These are phyloP conservation scores for Pleomassaria siparia DNA, from an alignment of 2,329 filamentous ascomycete genomes.

Conservation along the genomic window DNA sequence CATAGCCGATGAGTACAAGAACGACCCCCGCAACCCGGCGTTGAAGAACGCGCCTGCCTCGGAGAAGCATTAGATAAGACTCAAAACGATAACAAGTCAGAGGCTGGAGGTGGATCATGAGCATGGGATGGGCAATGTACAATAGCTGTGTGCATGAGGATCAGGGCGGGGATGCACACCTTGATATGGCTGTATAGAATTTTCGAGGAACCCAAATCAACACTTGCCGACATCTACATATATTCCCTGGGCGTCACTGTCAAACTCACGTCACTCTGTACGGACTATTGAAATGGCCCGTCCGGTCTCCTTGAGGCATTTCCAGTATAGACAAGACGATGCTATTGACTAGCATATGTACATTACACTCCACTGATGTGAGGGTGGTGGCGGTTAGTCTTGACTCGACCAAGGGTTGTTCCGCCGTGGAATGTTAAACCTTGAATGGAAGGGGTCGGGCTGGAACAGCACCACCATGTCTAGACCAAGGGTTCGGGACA, in stretches of 20 bases:
- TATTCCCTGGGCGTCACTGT: neutral
- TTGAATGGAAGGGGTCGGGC: too few relatives aligned
- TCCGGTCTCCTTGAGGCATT: too few relatives aligned
- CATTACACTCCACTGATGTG: too few relatives aligned
- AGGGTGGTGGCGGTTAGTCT: too few relatives aligned
- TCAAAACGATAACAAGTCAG: slow-evolving; percentile 15
- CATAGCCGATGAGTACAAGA: slow-evolving; percentile 90
- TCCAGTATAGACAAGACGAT: too few relatives aligned
- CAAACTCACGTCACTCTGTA: too few relatives aligned
- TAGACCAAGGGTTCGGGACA: neutral
- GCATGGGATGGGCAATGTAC: slow-evolving; percentile 35
- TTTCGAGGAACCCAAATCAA: slow-evolving; percentile 12
- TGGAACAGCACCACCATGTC: too few relatives aligned
- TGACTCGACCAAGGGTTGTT: too few relatives aligned
- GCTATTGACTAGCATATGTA: too few relatives aligned
- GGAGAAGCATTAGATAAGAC: slow-evolving; percentile 30
- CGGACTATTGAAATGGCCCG: too few relatives aligned
- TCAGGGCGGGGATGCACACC: slow-evolving; percentile 8
- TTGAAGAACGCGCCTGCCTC: slow-evolving; percentile 34
- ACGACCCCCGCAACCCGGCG: slow-evolving; percentile 85
- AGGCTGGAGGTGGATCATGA: slow-evolving; percentile 13
- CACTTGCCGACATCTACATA: neutral
- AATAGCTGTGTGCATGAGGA: slow-evolving; percentile 32
- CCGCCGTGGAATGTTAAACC: too few relatives aligned
- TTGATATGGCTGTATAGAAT: slow-evolving; percentile 38